Base-by-base conservation (phyloP, 257 asterid species). In the Paraleonurus japonicus region DNA sequence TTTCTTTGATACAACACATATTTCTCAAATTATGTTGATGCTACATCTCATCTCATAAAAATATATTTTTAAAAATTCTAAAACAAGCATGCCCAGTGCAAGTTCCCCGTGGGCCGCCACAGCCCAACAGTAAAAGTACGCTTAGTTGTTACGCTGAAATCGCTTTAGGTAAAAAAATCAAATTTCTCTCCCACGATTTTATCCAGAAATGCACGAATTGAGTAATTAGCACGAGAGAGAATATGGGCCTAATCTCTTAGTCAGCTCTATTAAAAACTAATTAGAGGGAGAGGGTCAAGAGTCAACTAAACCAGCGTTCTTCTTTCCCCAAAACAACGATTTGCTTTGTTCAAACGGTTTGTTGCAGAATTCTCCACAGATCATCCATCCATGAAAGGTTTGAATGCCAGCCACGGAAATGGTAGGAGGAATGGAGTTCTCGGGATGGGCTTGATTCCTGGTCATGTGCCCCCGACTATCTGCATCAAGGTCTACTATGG, bases 401-500 rank as follows among this genome's bases (percentile, higher is more conserved):
- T 77, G 73, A 65, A 71, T 73, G 70, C 79, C 11, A 59, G 43
- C 73, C n/a, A 61, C 17, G 82, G 68, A 57, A 84, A 23, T 45
- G n/a, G 71, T 48, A 69, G 80, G 73, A 76, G 77, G 65, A 76
- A 50, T 67, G 88, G 82, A 51, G 88, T 65, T 2, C 16, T 66
- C 65, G 84, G 73, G 69, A 75, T 53, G 61, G 83, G 79, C 32
- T 59, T 71, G 78, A 22, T 62, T 30, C 73, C 80, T 39, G 75
- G 77, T 64, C 78, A 66, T 10, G 54, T 7, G 45, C 80, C 83
- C 39, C 0, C 59, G 26, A 61, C 27, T 32, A 12, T 78, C 51
- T 75, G 28, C 75, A 12, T 85, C 78, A 85, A 67, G 71, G 77
- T 85, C 43, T 69, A 70, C 16, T 65, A 80, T 62, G 85, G 78